These are phyloP conservation scores for Ceratocystis ficicola DNA, from an alignment of 2,329 filamentous ascomycete species.

Conservation along the genomic window DNA sequence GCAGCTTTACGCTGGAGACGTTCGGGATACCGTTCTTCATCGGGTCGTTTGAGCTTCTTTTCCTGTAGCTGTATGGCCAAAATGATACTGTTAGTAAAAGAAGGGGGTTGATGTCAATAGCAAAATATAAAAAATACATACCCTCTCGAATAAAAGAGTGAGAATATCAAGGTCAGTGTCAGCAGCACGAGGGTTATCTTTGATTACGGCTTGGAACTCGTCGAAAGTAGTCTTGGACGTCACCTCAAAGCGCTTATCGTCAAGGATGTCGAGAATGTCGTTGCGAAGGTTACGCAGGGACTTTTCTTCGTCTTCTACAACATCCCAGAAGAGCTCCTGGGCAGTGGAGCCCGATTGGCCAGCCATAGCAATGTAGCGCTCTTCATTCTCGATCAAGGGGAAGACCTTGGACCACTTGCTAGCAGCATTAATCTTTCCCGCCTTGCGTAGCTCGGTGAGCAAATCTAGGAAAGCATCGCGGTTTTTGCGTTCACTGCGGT, in stretches of 20 bases:
- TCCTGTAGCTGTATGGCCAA: constrained; percentile 53
- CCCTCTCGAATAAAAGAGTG: constrained; percentile 70
- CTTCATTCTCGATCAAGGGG: constrained; percentile 62
- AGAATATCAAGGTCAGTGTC: constrained; percentile 71
- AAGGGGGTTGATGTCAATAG: not conserved
- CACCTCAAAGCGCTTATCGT: constrained; percentile 87
- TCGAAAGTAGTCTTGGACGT: constrained; percentile 75
- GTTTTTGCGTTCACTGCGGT: constrained; percentile 71
- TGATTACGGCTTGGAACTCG: constrained; percentile 73
- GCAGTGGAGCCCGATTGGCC: constrained; percentile 76
- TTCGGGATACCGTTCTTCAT: constrained; percentile 76
- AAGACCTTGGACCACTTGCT: constrained; percentile 80
- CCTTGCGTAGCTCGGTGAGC: constrained; percentile 58
- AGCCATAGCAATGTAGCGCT: constrained; percentile 70
- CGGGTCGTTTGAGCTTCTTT: constrained; percentile 67
- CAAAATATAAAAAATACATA: constrained; percentile 32
- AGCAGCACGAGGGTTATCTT: constrained; percentile 76
- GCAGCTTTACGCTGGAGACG: constrained; percentile 74
- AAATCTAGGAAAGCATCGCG: constrained; percentile 70
- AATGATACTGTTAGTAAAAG: constrained; percentile 1
- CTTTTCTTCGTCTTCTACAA: constrained; percentile 85
- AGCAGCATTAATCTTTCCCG: constrained; percentile 76
- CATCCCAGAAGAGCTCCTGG: constrained; percentile 89
- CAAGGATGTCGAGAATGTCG: constrained; percentile 74
- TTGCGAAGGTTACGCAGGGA: constrained; percentile 70